Percentiles rank a stretch among this genome's conserved stretches.
These are phyloP conservation scores for Saturnispora besseyi DNA, from an alignment of 805 yeast genomes.

Conservation along the genomic window DNA sequence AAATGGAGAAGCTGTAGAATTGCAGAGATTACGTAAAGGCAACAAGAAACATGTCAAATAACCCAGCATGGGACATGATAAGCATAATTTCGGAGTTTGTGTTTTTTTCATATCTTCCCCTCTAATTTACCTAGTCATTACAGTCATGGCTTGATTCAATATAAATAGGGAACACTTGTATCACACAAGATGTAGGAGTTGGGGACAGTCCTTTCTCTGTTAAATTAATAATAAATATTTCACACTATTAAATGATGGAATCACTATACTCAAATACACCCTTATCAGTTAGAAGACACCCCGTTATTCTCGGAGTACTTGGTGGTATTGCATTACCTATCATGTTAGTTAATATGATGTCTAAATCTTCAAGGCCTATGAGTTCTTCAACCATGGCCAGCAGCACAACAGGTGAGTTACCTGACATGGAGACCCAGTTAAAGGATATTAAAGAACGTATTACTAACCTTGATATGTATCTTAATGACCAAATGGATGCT, in stretches of 20 bases:
- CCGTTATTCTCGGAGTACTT: slow-evolving; percentile 13
- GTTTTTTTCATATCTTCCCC: neutral
- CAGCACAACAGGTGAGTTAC: slow-evolving; percentile 10
- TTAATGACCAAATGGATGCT: slow-evolving; percentile 11
- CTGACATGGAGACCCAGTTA: slow-evolving; percentile 6
- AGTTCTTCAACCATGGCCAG: neutral
- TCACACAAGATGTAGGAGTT: neutral
- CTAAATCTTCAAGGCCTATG: slow-evolving; percentile 4
- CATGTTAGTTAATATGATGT: slow-evolving; percentile 10
- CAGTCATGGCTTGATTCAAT: neutral
- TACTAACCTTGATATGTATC: slow-evolving; percentile 14
- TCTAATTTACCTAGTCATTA: neutral
- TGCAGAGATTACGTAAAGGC: neutral
- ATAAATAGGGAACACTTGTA: neutral
- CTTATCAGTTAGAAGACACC: slow-evolving; percentile 11
- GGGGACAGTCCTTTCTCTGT: no score
- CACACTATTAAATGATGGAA: neutral
- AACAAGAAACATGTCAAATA: neutral
- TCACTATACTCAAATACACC: slow-evolving; percentile 8
- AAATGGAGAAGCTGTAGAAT: neutral
- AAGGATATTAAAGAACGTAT: slow-evolving; percentile 10
- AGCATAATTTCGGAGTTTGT: no score
- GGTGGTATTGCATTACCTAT: slow-evolving; percentile 16
- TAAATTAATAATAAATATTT: neutral
- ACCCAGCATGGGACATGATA: neutral